Conservation (phyloP, 495 filamentous ascomycete genomes). For the Aspergillus funiculosus region DNA sequence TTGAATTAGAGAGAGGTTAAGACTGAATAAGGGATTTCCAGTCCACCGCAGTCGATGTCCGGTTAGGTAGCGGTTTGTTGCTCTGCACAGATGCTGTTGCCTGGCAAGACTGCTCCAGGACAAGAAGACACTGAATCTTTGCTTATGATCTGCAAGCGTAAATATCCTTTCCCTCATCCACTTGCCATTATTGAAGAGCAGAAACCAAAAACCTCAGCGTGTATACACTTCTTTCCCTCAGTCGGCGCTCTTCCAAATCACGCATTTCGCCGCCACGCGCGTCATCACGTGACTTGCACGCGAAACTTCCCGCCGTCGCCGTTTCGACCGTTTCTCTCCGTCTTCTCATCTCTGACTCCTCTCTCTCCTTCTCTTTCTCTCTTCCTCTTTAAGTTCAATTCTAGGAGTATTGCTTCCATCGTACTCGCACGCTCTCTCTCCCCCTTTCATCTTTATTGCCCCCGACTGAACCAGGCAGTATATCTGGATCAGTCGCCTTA, state of each 20-base stretch:
- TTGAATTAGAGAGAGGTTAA: background rate
- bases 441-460: background rate
- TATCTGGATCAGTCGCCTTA: conserved; percentile 63
- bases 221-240: too few species aligned
- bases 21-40: background rate
- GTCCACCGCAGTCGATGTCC: background rate
- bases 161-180: too few species aligned
- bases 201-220: too few species aligned
- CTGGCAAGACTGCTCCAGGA: too few species aligned
- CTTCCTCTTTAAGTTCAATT: background rate
- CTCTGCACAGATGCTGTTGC: conserved; percentile 2
- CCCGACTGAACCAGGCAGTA: conserved; percentile 38
- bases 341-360: conserved; percentile 5
- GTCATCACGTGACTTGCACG: conserved; percentile 17
- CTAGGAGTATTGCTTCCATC: background rate
- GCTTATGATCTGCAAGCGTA: too few species aligned
- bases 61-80: conserved; percentile 1
- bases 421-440: conserved; percentile 3
- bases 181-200: background rate
- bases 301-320: conserved; percentile 7
- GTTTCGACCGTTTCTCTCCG: background rate
- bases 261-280: conserved; percentile 12
- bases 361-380: background rate
- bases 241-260: conserved; percentile 2
- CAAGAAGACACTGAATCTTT: too few species aligned